These are phyloP conservation scores for Gyrodon lividus DNA, from an alignment of 768 basidiomycete genomes.

Conservation along the genomic window DNA sequence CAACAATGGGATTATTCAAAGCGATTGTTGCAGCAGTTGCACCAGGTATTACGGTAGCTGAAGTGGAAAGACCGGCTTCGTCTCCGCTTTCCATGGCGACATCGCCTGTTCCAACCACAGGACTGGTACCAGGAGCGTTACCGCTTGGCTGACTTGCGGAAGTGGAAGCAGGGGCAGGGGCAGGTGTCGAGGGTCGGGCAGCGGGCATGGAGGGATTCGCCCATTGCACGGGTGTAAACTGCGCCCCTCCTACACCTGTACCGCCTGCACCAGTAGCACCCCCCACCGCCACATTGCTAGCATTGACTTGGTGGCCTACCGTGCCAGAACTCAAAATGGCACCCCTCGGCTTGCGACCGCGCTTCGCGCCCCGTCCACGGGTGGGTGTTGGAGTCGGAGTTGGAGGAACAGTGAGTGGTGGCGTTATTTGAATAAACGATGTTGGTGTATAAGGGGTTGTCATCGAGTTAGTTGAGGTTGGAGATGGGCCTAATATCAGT, in stretches of 20 bases:
- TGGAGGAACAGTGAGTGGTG: slow-evolving; percentile 14
- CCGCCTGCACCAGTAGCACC: not conserved
- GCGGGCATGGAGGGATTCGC: slow-evolving; percentile 19
- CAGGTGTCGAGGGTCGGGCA: slow-evolving; percentile 11
- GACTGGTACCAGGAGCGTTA: slow-evolving; percentile 1
- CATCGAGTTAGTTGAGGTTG: slow-evolving; percentile 10
- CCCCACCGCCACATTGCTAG: not conserved
- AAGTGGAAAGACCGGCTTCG: slow-evolving; percentile 18
- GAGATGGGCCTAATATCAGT: too few relatives aligned
- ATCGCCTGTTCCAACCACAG: slow-evolving; percentile 4
- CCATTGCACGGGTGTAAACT: slow-evolving; percentile 43
- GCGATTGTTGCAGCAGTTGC: not conserved
- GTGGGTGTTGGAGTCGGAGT: slow-evolving; percentile 20
- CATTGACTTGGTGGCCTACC: slow-evolving; percentile 10
- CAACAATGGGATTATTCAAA: not conserved
- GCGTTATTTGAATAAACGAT: slow-evolving; percentile 28
- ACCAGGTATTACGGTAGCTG: not conserved
- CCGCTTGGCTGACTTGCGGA: slow-evolving; percentile 10
- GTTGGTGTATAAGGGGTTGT: slow-evolving; percentile 22
- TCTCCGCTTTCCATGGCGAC: slow-evolving; percentile 17
- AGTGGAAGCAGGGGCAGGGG: slow-evolving; percentile 4
- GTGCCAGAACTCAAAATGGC: slow-evolving; percentile 8
- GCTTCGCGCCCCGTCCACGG: slow-evolving; percentile 27
- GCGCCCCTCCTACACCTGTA: not conserved
- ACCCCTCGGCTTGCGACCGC: slow-evolving; percentile 26